Base-by-base conservation (phyloP, 1,139 yeast species). In the Yamadazyma dendronema region DNA sequence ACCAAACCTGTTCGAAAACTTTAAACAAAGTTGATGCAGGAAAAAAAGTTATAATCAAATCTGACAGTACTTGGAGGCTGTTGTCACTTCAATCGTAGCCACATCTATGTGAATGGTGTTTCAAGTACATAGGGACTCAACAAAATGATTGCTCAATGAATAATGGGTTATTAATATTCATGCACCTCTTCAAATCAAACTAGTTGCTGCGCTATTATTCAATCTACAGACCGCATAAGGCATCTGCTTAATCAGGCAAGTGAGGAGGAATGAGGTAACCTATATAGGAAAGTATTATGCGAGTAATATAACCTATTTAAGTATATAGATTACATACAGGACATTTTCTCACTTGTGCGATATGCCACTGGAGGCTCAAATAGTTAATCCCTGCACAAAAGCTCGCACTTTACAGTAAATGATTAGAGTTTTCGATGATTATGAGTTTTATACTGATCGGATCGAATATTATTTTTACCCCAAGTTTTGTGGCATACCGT, bases 211-310 rank as follows among this genome's bases (percentile, higher is more conserved):
- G 12, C 27, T 12, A 24, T 29, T 16, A 17, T 29, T 19, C 25
- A 30, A 15, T 16, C 31, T 22, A 21, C 5, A 14, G 9, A 10
- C 17, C 29, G 32, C 32, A 14, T 14, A 13, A 8, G 17, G 16
- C 26, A 30, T 13, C 10, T 4, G 44, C 56, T 60, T 47, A 48
- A 48, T 35, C 37, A 41, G 57, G 62, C 30, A 49, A 54, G 50
- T 45, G 60, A 29, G 59, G 61, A 52, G 57, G 41, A 41, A 34
- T 35, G 32, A 30, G 33, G 36, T 33, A 29, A 37, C 57, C 59
- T 45, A 45, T 34, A 34, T 36, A 50, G 59, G 54, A 34, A 43
- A 31, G 39, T 40, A 27, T 43, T 35, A 46, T 46, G 54, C 52
- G 47, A 15, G 28, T 38, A 46, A 47, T 49, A 48, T 46, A 52